Evolutionary conservation across 768 basidiomycete species (phyloP).

Genomic region (Boletus vermiculosoides): DNA sequence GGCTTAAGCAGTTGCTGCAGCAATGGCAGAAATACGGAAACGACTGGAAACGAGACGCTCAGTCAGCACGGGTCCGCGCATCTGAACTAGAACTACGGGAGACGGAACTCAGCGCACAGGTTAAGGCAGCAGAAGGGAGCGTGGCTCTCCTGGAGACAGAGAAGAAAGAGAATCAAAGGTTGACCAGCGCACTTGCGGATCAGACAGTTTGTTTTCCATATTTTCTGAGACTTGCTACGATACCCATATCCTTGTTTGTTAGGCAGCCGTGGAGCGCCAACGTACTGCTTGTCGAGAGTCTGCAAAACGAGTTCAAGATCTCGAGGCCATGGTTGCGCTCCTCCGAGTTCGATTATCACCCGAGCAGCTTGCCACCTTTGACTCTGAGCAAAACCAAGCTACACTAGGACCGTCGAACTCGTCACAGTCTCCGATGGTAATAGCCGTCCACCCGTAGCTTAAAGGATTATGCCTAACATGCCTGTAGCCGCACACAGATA

Average conservation of each 20-base stretch:
- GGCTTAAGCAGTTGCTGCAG: conserved; percentile 20
- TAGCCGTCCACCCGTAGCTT: neutral
- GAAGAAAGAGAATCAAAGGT: conserved; percentile 8
- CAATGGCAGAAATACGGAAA: conserved; percentile 27
- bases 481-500: conserved; percentile 9
- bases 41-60: conserved; percentile 26
- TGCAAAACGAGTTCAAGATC: conserved; percentile 14
- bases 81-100: conserved; percentile 13
- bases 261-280: conserved; percentile 17
- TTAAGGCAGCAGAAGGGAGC: conserved; percentile 13
- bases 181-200: conserved; percentile 18
- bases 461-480: conserved; percentile 4
- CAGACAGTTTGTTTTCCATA: conserved; percentile 22
- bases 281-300: conserved; percentile 11
- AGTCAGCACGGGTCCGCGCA: conserved; percentile 10
- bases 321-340: conserved; percentile 15
- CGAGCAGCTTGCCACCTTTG: conserved; percentile 21
- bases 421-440: conserved; percentile 13
- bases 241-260: neutral
- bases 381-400: neutral
- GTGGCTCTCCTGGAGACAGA: conserved; percentile 12
- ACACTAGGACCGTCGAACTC: neutral
- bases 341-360: conserved; percentile 19
- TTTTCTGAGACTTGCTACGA: neutral
- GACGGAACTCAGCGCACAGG: conserved; percentile 6